Base-by-base conservation (phyloP, 371 early-diverging fungal species). In the Actinomucor elegans region DNA sequence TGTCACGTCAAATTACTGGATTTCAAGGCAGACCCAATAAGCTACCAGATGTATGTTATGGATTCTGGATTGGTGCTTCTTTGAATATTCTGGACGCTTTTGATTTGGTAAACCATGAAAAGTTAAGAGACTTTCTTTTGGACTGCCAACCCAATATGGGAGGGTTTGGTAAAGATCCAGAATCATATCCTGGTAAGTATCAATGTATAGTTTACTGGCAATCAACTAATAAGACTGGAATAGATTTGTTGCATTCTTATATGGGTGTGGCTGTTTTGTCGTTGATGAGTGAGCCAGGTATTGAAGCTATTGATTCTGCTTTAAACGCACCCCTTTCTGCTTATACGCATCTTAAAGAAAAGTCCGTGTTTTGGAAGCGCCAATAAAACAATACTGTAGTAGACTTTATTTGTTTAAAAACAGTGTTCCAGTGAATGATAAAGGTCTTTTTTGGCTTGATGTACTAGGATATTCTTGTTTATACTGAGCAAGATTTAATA, bases 41-140 rank as follows among this genome's bases (percentile, higher is more conserved):
- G 66, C 71, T 79, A 2, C 73, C 85, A n/a, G 99, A 99, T 61
- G 90, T 96, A 1, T 99, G 99, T 69, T 99, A 99, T 69, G 89
- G 97, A 8, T 99, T 96, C 70, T 99, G 99, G 99, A 81, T 99
- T 20, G 99, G 99, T 11, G 96, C 89, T 0, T 59, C 88, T 8
- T 59, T 97, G 23, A 69, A 83, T 77, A 84, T 87, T 14, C 69
- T 94, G 11, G 86, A 74, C 15, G 76, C 75, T 12, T 83, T 83
- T 65, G 73, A 85, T 17, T 65, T 88, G 29, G 78, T 92, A 14
- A 81, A 94, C 52, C 55, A 61, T 5, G 73, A 72, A 1, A 67
- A 64, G 23, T 69, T 83, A 23, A 72, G 70, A 4, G 53, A 52
- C 2, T 97, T 90, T 63, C 61, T 93, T 8, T 58, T 72, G 41